Evolutionary conservation across 495 filamentous ascomycete species (phyloP).

Genomic region (Elasticomyces elasticus): DNA sequence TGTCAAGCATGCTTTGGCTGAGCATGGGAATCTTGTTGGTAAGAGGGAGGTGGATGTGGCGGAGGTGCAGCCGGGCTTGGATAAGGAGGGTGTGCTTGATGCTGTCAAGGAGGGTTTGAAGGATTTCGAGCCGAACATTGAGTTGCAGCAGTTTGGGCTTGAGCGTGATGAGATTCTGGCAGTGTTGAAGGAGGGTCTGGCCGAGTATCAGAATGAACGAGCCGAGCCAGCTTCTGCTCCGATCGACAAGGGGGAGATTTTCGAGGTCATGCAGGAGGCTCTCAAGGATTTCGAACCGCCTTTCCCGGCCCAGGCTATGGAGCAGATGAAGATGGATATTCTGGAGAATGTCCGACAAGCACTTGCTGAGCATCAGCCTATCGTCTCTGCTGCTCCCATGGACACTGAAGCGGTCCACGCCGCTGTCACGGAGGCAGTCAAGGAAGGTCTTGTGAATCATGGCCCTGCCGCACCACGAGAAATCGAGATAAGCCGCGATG

Average conservation of each 20-base stretch:
- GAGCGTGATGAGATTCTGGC: slow-evolving; percentile 80
- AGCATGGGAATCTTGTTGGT: slow-evolving; percentile 32
- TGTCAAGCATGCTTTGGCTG: slow-evolving; percentile 65
- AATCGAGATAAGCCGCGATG: slow-evolving; percentile 53
- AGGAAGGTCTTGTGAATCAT: slow-evolving; percentile 43
- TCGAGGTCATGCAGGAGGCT: slow-evolving; percentile 70
- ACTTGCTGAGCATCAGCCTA: slow-evolving; percentile 62
- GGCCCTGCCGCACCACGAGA: slow-evolving; percentile 41
- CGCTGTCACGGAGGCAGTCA: slow-evolving; percentile 47
- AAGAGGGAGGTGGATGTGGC: slow-evolving; percentile 14
- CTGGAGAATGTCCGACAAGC: slow-evolving; percentile 66
- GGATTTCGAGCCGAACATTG: slow-evolving; percentile 82
- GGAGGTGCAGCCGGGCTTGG: slow-evolving; percentile 34
- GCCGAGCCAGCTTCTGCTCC: slow-evolving; percentile 36
- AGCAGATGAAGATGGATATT: slow-evolving; percentile 68
- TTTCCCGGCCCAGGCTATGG: slow-evolving; percentile 48
- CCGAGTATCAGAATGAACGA: slow-evolving; percentile 55
- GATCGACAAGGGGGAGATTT: slow-evolving; percentile 64
- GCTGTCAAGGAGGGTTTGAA: slow-evolving; percentile 85
- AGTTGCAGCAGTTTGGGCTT: slow-evolving; percentile 77
- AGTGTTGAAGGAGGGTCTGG: slow-evolving; percentile 72
- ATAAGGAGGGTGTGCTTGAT: slow-evolving; percentile 71
- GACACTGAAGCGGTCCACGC: slow-evolving; percentile 39
- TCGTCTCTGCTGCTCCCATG: slow-evolving; percentile 32
- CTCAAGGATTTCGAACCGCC: slow-evolving; percentile 67